Conservation (phyloP, 148 eudicot species). For the Arctostaphylos glauca region DNA sequence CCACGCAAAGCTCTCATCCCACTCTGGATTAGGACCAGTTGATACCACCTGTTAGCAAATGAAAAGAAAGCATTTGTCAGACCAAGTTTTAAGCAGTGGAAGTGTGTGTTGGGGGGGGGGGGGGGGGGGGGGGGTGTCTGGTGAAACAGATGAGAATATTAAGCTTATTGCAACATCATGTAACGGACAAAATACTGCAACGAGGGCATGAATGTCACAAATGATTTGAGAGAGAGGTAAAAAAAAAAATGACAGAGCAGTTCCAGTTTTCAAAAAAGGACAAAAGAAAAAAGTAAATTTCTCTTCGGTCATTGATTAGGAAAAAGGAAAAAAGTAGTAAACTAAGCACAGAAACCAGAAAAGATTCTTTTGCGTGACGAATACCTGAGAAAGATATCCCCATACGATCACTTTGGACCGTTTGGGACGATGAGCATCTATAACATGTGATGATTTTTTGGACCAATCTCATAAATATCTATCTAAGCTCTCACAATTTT, state of each 20-base stretch:
- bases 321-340: neutral
- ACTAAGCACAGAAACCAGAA: neutral
- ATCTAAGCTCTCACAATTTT: neutral
- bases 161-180: neutral
- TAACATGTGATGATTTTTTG: neutral
- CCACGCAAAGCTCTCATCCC: conserved; percentile 95
- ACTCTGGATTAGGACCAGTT: conserved; percentile 93
- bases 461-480: neutral
- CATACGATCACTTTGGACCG: neutral
- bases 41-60: conserved; percentile 59
- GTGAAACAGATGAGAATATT: neutral
- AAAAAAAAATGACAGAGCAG: neutral
- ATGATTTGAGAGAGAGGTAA: neutral
- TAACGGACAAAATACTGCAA: neutral
- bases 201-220: neutral
- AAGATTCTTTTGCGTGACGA: neutral
- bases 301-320: neutral
- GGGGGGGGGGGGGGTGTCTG: neutral
- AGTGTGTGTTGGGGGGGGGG: neutral
- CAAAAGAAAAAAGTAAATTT: neutral
- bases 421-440: neutral
- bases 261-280: neutral
- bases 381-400: neutral
- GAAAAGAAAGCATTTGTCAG: conserved; percentile 4
- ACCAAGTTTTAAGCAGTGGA: neutral